A percentile compares a stretch with the other conserved stretches of the same genome.
phyloP scores from a whole-genome alignment of 2,329 filamentous ascomycete species.

The Cadophora sp. region DNA sequence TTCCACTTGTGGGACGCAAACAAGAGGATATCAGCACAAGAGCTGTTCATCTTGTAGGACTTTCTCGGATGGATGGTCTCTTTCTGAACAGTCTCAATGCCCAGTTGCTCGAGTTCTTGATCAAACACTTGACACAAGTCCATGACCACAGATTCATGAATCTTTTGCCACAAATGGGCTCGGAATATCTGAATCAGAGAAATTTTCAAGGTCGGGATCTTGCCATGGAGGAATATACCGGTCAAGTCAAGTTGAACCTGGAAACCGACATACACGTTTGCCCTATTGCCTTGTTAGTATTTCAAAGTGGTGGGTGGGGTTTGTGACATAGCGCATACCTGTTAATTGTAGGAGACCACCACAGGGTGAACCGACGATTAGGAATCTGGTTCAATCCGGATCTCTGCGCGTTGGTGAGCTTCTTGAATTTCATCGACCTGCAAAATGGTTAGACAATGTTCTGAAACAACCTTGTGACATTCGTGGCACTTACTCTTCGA shows the following conservation, averaged over 20 bases:
- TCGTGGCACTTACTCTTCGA: conserved; percentile 11
- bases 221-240: conserved; percentile 98
- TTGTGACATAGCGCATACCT: conserved; percentile 47
- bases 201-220: conserved; percentile 97
- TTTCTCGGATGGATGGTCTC: conserved; percentile 99
- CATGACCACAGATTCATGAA: conserved; percentile 98
- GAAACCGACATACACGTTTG: conserved; percentile 99
- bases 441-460: not conserved
- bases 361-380: conserved; percentile 96
- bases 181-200: conserved; percentile 99
- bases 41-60: conserved; percentile 99
- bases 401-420: conserved; percentile 94
- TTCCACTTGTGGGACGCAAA: conserved; percentile 99
- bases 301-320: too few relatives aligned
- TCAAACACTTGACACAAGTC: conserved; percentile 89
- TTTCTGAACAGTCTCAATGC: conserved; percentile 97
- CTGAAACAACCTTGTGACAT: not conserved
- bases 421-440: conserved; percentile 91
- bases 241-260: conserved; percentile 97
- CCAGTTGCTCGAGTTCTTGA: conserved; percentile 84
- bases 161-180: conserved; percentile 99
- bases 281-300: conserved; percentile 70
- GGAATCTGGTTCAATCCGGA: conserved; percentile 98
- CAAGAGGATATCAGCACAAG: conserved; percentile 93
- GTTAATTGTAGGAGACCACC: conserved; percentile 96